Conservation (phyloP, 176 grass and related monocot genomes). For the Paspalum vaginatum region DNA sequence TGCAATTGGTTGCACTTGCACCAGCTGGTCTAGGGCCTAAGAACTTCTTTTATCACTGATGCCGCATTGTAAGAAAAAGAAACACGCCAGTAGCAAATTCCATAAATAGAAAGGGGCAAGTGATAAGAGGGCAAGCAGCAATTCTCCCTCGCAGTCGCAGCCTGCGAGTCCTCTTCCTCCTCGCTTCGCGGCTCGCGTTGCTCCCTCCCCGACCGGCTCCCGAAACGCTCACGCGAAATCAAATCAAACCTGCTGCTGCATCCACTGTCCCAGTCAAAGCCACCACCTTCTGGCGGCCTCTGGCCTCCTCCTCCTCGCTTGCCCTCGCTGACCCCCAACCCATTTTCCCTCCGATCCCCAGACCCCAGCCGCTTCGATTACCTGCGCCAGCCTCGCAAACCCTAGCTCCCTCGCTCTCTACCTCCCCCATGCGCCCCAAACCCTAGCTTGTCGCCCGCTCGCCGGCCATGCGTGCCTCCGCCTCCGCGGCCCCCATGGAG, state of each 20-base stretch:
- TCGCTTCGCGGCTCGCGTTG: conserved; percentile 5
- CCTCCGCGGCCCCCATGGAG: conserved; percentile 40
- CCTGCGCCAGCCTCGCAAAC: conserved; percentile 25
- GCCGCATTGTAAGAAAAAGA: too few relatives aligned
- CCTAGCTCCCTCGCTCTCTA: conserved; percentile 21
- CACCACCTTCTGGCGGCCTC: background rate
- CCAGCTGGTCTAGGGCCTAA: too few relatives aligned
- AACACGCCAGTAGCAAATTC: background rate
- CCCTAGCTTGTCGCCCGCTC: conserved; percentile 21
- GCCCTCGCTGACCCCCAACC: background rate
- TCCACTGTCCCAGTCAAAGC: background rate
- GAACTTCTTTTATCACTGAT: too few relatives aligned
- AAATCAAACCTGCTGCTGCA: conserved; percentile 17
- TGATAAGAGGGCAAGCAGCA: conserved; percentile 13
- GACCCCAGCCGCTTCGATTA: background rate
- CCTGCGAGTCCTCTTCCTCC: conserved; percentile 8
- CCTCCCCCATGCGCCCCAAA: conserved; percentile 16
- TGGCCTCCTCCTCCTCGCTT: background rate
- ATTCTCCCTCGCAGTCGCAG: too few relatives aligned
- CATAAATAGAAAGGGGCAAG: conserved; percentile 4
- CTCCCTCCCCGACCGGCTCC: background rate
- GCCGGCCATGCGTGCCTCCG: conserved; percentile 41
- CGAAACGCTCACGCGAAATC: conserved; percentile 24
- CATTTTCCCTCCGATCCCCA: background rate
- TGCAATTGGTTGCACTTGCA: too few relatives aligned